Conservation (phyloP, 805 yeast species). For the Yarrowia porcina region DNA sequence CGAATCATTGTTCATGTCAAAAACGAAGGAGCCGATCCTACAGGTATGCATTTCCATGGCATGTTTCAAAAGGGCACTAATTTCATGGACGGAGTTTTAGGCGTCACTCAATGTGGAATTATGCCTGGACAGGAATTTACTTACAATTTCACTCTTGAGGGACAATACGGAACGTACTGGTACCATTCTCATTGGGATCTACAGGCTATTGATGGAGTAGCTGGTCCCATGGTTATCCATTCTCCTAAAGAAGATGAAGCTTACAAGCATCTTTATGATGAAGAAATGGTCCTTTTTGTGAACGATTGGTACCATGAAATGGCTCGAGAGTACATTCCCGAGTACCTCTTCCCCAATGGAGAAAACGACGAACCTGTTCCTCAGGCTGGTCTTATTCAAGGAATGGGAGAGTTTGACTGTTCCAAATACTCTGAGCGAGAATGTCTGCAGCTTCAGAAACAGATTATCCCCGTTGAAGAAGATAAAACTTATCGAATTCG, state of each 20-base stretch:
- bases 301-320: constrained; percentile 44
- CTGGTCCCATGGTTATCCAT: constrained; percentile 48
- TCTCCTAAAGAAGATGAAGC: constrained; percentile 40
- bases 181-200: constrained; percentile 52
- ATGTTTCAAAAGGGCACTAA: constrained; percentile 47
- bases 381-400: constrained; percentile 46
- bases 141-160: constrained; percentile 43
- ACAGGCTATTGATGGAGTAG: constrained; percentile 49
- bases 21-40: constrained; percentile 42
- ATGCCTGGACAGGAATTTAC: constrained; percentile 43
- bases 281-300: constrained; percentile 40
- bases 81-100: constrained; percentile 52
- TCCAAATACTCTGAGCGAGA: constrained; percentile 24
- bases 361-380: constrained; percentile 43
- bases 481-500: constrained; percentile 31
- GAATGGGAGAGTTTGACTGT: constrained; percentile 38
- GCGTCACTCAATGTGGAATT: constrained; percentile 52
- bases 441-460: constrained; percentile 28
- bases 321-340: constrained; percentile 39
- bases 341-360: constrained; percentile 43
- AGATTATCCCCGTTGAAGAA: constrained; percentile 29
- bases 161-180: constrained; percentile 53
- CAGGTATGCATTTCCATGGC: constrained; percentile 56
- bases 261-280: constrained; percentile 33
- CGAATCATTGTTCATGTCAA: constrained; percentile 39